Evolutionary conservation across 192 early-diverging fungal species (phyloP), one percentile per base, ranked within the genome.

Genomic region (Backusella psychrophila): DNA sequence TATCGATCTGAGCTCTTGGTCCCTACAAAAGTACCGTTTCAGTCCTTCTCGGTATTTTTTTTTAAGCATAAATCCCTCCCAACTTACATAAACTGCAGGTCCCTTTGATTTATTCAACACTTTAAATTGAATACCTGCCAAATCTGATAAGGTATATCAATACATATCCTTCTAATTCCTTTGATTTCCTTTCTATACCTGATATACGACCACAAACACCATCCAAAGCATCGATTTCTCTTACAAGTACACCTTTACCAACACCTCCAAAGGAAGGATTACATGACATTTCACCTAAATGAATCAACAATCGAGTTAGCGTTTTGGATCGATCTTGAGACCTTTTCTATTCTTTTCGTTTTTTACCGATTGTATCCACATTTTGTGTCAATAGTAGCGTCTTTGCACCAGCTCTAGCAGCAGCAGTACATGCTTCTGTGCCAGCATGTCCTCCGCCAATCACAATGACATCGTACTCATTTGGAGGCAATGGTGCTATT

Each of bases 261-360:
- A 95, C 88, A 5, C 94, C 94, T 46, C 94, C 94, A 85, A 95
- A 94, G 0, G 94, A 94, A 33, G 94, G 94, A 74, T 95, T 95
- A 78, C 94, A 95, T 17, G 94, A 95, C 93, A 95, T 92, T 78
- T 95, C 94, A 26, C 94, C 88, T 89, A 77, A 12, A 29, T 21
- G 42, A 56, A 14, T 49, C 1, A 35, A 7, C 31, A 21, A 35
- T 56, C 7, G 9, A 21, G 7, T 56, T 56, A 56, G 8, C 8
- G 21, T 11, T 9, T 56, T 56, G 33, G 21, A 29, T 69, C 26
- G 17, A 15, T n/a, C 34, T 41, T 23, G n/a, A 21, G 6, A 12
- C 29, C 8, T 1, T n/a, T 14, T 74, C 15, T 39, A 74, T 11
- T 7, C 3, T 71, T 7, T 67, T 42, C 29, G 52, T 53, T 17